Base-by-base conservation (phyloP, 305 asterid genomes). In the Caryopteris hybrid region DNA sequence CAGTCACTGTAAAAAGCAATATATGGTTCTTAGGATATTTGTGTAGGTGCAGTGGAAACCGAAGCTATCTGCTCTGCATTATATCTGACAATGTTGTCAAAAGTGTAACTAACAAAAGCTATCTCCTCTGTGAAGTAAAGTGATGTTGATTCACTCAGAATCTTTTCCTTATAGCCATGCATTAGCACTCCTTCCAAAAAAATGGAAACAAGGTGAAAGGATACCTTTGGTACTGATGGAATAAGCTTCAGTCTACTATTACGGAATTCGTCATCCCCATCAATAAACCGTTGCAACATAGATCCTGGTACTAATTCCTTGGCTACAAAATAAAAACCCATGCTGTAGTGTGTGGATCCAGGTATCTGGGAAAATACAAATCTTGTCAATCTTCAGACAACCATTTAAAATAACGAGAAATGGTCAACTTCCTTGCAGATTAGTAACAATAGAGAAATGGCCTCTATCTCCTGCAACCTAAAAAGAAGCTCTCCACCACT, bases 201-300 rank as follows among this genome's bases (percentile, higher is more conserved):
- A 47, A 74, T 34, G 59, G 52, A 46, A 56, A 74, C 52, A 42
- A 55, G 58, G 63, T 61, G 33, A 77, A n/a, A 29, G 23, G 47
- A 66, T 78, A 91, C 99, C 97, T 91, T 89, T 14, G 99, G 97
- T 61, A 95, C 99, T n/a, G 95, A 91, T 60, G 99, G 99, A 73
- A 95, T 95, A 74, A 95, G 94, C 88, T 95, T 95, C 76, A 95
- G 79, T 77, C 98, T 90, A 75, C 95, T 85, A 73, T 95, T 95
- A 31, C 98, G 94, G 66, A 89, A 91, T 72, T 95, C 98, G 61
- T 95, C 99, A 74, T 95, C 98, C 66, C 98, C 99, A 71, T 95
- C 90, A 18, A 89, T 95, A 76, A 91, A 91, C 46, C 96, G 91
- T 75, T 95, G 96, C 68, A 91, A 73, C 39, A 94, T 95, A 59